These are phyloP conservation scores for Bipolaris bicolor DNA, from an alignment of 2,329 filamentous ascomycete species.

Conservation along the genomic window DNA sequence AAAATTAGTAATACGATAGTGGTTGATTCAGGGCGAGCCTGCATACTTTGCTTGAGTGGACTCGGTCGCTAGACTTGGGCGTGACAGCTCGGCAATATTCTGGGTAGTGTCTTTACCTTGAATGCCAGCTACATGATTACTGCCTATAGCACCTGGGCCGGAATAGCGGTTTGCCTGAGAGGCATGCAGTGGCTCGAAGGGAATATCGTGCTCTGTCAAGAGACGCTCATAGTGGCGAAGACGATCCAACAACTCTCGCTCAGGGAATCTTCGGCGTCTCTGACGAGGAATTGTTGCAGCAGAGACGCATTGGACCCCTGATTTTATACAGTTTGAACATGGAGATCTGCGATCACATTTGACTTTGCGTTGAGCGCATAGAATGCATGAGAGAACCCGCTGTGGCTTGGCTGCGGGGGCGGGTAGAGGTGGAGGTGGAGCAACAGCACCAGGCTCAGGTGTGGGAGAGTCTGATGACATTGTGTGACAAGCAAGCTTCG, in stretches of 20 bases:
- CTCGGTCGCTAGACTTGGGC: background rate
- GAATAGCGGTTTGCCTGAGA: slow-evolving; percentile 22
- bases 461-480: slow-evolving; percentile 18
- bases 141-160: slow-evolving; percentile 4
- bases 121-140: background rate
- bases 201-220: slow-evolving; percentile 68
- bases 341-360: slow-evolving; percentile 49
- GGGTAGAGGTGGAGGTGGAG: slow-evolving; percentile 9
- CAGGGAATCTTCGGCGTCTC: slow-evolving; percentile 68
- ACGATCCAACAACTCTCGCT: slow-evolving; percentile 73
- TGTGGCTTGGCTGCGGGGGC: slow-evolving; percentile 34
- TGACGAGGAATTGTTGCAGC: slow-evolving; percentile 57
- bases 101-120: background rate
- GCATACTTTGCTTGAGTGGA: slow-evolving; percentile 8
- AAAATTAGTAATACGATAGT: slow-evolving; percentile 5
- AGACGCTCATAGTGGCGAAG: slow-evolving; percentile 71
- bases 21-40: background rate
- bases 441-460: slow-evolving; percentile 9
- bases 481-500: background rate
- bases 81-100: background rate
- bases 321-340: slow-evolving; percentile 42
- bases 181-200: slow-evolving; percentile 67
- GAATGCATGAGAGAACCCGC: slow-evolving; percentile 65
- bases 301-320: slow-evolving; percentile 46
- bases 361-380: slow-evolving; percentile 66